Base-by-base conservation (phyloP, 2,329 filamentous ascomycete genomes). In the Apiospora hydei region DNA sequence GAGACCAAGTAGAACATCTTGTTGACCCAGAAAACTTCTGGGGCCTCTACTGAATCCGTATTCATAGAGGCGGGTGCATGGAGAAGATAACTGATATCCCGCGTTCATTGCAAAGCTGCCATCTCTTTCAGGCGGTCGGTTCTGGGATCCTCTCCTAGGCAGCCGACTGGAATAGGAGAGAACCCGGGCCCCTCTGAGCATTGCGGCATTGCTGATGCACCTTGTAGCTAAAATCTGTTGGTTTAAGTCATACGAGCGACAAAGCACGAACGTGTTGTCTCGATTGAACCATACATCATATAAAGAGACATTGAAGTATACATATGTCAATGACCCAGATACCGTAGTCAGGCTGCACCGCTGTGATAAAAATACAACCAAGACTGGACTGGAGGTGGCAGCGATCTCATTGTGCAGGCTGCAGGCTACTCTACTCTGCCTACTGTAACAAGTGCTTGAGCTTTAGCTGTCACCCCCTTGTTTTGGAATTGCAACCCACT, bases 401-500 rank as follows among this genome's bases (percentile, higher is more conserved):
- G n/a, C n/a, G 14, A 53, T 53, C 49, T 13, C n/a, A n/a, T 24
- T 13, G 4, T 4, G 21, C 24, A 26, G 21, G 7, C 10, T 13
- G 46, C 3, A 24, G 13, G 49, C 46, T n/a, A 38, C 53, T 21
- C 26, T 57, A 53, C 14, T 38, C 26, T 34, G 10, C 26, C 26
- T 30, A 30, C 26, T 30, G 26, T 30, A 30, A n/a, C n/a, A n/a
- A 30, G 26, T 30, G 26, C 53, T 21, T 38, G 30, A 61, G 53
- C 30, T 61, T 61, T n/a, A 41, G 57, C 18, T 64, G 57, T 41
- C 34, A 64, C 30, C 57, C 57, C 57, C 34, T 64, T 64, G 57
- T 41, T 64, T 64, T 64, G 34, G 30, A 64, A 41, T n/a, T 41
- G 57, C 5, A 69, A 53, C 67, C 71, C 71, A 72, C 71, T 67